These are phyloP conservation scores for Raffaelea ambrosiae DNA, from an alignment of 2,329 filamentous ascomycete species.

Conservation along the genomic window DNA sequence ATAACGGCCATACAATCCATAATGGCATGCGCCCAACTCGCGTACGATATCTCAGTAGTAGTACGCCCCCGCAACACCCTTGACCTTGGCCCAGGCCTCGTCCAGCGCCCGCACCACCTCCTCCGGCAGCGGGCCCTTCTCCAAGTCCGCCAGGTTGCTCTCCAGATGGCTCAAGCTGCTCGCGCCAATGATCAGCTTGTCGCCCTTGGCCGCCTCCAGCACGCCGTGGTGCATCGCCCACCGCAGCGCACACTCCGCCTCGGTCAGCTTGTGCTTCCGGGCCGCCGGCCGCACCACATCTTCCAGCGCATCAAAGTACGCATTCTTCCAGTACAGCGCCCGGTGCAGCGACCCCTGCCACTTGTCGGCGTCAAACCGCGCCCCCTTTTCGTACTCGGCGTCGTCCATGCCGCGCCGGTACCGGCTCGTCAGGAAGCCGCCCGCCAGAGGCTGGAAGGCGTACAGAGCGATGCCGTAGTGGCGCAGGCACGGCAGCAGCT, in stretches of 20 bases:
- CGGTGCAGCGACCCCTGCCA: conserved; percentile 9
- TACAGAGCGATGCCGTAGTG: conserved; percentile 28
- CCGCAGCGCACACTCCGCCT: conserved; percentile 22
- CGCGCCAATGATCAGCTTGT: conserved; percentile 26
- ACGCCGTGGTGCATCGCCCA: conserved; percentile 29
- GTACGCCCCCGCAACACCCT: no score
- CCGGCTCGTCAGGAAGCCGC: no score
- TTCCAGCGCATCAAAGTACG: conserved; percentile 21
- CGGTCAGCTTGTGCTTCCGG: conserved; percentile 5
- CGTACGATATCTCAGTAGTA: no score
- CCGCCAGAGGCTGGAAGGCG: conserved; percentile 13
- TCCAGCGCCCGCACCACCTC: conserved; percentile 45
- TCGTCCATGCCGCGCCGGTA: conserved; percentile 2
- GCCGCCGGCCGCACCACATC: conserved; percentile 7
- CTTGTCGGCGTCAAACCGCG: conserved; percentile 36
- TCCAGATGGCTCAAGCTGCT: conserved; percentile 27
- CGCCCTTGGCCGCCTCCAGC: conserved; percentile 25
- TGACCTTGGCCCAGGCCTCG: conserved; percentile 64
- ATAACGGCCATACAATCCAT: no score
- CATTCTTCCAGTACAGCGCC: conserved; percentile 25
- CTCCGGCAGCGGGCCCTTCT: conserved; percentile 29
- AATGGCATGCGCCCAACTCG: no score
- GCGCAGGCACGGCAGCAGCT: conserved; percentile 34
- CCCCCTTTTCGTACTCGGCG: conserved; percentile 4
- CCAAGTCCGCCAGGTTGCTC: conserved; percentile 23